Evolutionary conservation across 345 rosid species (phyloP).

Genomic region (Toxicodendron radicans): DNA sequence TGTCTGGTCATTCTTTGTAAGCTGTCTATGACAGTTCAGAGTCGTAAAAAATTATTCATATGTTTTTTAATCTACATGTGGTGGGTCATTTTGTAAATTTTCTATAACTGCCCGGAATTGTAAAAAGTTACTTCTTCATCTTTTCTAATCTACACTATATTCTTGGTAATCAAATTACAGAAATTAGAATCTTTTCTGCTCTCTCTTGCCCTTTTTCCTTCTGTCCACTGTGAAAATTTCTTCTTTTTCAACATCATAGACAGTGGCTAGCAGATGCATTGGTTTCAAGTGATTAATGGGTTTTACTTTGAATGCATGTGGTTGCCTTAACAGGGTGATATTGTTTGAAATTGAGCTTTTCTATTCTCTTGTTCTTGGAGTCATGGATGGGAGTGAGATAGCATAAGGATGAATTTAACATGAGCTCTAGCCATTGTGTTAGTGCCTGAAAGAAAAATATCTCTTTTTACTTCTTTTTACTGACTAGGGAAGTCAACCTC

Average conservation of each 20-base stretch:
- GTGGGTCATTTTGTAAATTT: no score
- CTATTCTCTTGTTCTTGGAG: not conserved
- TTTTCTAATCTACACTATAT: not conserved
- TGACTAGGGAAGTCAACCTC: not conserved
- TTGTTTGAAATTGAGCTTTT: not conserved
- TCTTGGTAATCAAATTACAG: constrained; percentile 2
- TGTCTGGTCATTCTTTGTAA: not conserved
- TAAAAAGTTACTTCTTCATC: constrained; percentile 3
- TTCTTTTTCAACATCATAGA: not conserved
- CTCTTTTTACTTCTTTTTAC: not conserved
- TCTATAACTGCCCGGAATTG: no score
- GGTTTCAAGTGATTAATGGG: not conserved
- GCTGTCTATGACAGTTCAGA: constrained; percentile 14
- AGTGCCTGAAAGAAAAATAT: constrained; percentile 7
- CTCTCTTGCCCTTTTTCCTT: not conserved
- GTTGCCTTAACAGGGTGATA: not conserved
- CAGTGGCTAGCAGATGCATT: not conserved
- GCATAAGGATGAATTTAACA: not conserved
- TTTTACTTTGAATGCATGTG: not conserved
- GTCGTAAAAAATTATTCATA: not conserved
- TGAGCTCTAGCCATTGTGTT: not conserved
- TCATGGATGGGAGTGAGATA: not conserved
- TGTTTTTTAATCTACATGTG: no score
- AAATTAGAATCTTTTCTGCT: not conserved
- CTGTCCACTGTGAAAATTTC: not conserved